These are phyloP conservation scores for Coemansia biformis DNA, from an alignment of 192 early-diverging fungal species.

Conservation along the genomic window DNA sequence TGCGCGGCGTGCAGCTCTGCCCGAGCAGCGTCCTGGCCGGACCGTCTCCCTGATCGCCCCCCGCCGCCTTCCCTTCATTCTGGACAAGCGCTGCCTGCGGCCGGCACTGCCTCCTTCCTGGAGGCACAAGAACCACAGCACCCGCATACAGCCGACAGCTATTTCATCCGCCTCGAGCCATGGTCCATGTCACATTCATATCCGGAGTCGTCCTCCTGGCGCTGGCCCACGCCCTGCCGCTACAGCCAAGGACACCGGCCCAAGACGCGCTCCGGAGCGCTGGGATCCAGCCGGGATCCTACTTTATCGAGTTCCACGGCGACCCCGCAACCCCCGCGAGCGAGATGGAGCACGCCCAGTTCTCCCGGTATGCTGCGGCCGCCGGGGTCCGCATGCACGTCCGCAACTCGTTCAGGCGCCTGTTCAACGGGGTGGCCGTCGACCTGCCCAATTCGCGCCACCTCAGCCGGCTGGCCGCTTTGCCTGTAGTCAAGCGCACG, in stretches of 20 bases:
- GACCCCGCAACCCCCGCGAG: constrained; percentile 34
- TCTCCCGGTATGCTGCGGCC: constrained; percentile 10
- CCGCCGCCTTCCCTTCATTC: too few relatives aligned
- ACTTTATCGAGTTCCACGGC: constrained; percentile 44
- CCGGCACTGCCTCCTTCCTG: too few relatives aligned
- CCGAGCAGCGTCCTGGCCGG: too few relatives aligned
- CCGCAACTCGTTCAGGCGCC: constrained; percentile 34
- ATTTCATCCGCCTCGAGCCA: not conserved
- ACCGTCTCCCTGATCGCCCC: too few relatives aligned
- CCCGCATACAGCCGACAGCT: too few relatives aligned
- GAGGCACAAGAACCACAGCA: too few relatives aligned
- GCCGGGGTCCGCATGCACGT: constrained; percentile 29
- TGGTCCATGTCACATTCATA: constrained; percentile 8
- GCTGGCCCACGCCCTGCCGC: constrained; percentile 13
- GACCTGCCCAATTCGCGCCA: constrained; percentile 28
- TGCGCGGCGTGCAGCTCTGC: too few relatives aligned
- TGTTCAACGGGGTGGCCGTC: constrained; percentile 50
- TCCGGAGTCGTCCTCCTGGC: constrained; percentile 4
- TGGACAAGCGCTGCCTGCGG: too few relatives aligned
- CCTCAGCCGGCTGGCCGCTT: constrained; percentile 24
- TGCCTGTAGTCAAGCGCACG: constrained; percentile 33
- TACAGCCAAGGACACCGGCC: not conserved
- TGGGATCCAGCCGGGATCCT: constrained; percentile 29
- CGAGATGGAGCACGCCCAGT: constrained; percentile 26
- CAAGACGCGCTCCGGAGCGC: not conserved